Evolutionary conservation across 1,284 basidiomycete species (phyloP), one percentile per base, ranked within the genome.

Genomic region (Ceratobasidium sp.): DNA sequence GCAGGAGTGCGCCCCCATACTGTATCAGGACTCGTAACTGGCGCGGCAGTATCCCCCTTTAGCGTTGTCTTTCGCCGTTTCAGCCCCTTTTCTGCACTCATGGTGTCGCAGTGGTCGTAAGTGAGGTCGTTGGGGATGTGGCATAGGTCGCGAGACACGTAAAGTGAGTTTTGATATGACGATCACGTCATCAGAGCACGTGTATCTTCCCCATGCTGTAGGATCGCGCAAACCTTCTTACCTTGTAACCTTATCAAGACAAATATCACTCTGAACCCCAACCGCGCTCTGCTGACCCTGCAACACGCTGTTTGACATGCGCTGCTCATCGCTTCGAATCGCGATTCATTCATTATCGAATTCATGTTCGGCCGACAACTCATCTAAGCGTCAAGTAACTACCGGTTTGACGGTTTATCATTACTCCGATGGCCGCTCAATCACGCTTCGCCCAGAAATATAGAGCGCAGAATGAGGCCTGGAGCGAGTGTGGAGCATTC

Each of bases 1-100:
- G 58, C 47, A 1, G 71, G 71, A 5, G 71, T 74, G 15, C 71
- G 71, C 23, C 71, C 71, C 71, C 71, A 74, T 4, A 35, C 58
- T 5, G 33, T 64, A 11, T 74, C 71, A 13, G 71, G 45, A 45
- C 5, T 51, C 23, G 69, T 23, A 61, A 42, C 2, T 11, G 58
- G 39, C 4, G 31, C 45, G 8, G 35, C 15, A 11, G 26, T 11
- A 33, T 26, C 33, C 7, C 26, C 58, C 60, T 74, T 74, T 6
- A n/a, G 45, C 28, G 71, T 5, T 13, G 58, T 4, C 35, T 74
- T 74, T 1, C 71, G 71, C 33, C 47, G 26, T 20, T 49, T 49
- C 31, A 74, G 28, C 0, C 71, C 71, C 37, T 60, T 31, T 3
- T 47, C 17, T 5, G 23, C 60, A 54, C 71, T 64, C 71, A 74